Evolutionary conservation across 2,329 filamentous ascomycete species (phyloP).

Genomic region (Albifimbria verrucaria): DNA sequence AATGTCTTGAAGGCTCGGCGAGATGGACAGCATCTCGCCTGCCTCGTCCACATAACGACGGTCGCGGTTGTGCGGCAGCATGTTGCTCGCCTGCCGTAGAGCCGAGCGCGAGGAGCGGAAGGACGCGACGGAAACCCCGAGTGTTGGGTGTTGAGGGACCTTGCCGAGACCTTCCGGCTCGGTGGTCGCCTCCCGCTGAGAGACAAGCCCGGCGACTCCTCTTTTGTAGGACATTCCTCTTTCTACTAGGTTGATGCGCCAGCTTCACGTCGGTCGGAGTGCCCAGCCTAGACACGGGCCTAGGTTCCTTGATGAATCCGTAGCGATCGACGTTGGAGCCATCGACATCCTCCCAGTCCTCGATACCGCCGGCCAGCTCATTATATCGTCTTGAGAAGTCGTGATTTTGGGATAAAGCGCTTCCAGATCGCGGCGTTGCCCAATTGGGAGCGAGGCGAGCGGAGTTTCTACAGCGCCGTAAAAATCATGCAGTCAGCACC

Average conservation of each 20-base stretch:
- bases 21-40: slow-evolving; percentile 62
- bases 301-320: slow-evolving; percentile 58
- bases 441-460: slow-evolving; percentile 28
- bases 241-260: slow-evolving; percentile 41
- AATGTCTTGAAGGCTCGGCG: slow-evolving; percentile 54
- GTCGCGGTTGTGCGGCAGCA: slow-evolving; percentile 59
- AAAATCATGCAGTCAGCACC: slow-evolving; percentile 23
- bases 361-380: slow-evolving; percentile 56
- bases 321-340: slow-evolving; percentile 63
- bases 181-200: slow-evolving; percentile 40
- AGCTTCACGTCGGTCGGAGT: slow-evolving; percentile 40
- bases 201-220: slow-evolving; percentile 33
- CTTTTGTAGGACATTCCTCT: slow-evolving; percentile 42
- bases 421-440: slow-evolving; percentile 38
- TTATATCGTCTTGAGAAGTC: slow-evolving; percentile 30
- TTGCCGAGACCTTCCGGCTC: slow-evolving; percentile 53
- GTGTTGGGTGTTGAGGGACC: slow-evolving; percentile 56
- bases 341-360: slow-evolving; percentile 65
- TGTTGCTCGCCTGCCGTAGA: slow-evolving; percentile 55
- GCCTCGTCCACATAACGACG: slow-evolving; percentile 62
- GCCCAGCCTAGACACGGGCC: slow-evolving; percentile 37
- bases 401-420: slow-evolving; percentile 40
- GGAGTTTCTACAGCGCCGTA: slow-evolving; percentile 18
- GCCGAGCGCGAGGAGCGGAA: slow-evolving; percentile 52
- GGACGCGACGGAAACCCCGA: slow-evolving; percentile 49